These are phyloP conservation scores for Naganishia sp. DNA, from an alignment of 1,284 basidiomycete species.

Conservation along the genomic window DNA sequence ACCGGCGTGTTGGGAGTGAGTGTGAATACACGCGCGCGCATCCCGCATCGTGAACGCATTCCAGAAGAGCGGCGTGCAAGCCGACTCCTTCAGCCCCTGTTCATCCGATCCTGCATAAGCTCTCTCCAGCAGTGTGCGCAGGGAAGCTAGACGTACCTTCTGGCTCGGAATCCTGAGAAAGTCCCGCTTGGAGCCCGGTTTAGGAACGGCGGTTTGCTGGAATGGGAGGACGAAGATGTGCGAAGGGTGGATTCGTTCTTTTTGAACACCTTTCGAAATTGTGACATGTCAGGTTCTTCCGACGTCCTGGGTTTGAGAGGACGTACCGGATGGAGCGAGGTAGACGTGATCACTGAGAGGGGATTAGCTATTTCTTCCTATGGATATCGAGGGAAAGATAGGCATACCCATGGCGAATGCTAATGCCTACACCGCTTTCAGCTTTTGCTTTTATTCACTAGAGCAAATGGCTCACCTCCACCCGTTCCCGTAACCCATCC, in stretches of 20 bases:
- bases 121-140: neutral
- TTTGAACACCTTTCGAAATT: slow-evolving; percentile 64
- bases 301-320: neutral
- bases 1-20: slow-evolving; percentile 76
- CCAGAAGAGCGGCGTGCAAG: slow-evolving; percentile 87
- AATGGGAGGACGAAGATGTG: slow-evolving; percentile 85
- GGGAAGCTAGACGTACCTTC: slow-evolving; percentile 47
- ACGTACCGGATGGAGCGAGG: slow-evolving; percentile 72
- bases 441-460: neutral
- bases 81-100: slow-evolving; percentile 68
- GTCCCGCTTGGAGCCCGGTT: slow-evolving; percentile 66
- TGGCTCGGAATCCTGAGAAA: slow-evolving; percentile 70
- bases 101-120: neutral
- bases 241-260: slow-evolving; percentile 73
- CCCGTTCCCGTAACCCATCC: slow-evolving; percentile 65
- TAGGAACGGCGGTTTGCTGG: slow-evolving; percentile 62
- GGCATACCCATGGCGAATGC: slow-evolving; percentile 68
- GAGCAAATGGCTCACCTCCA: slow-evolving; percentile 41
- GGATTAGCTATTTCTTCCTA: slow-evolving; percentile 2
- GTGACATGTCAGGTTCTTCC: neutral
- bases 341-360: slow-evolving; percentile 68
- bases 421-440: slow-evolving; percentile 57
- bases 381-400: neutral
- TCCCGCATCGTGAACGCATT: slow-evolving; percentile 76
- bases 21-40: slow-evolving; percentile 81